A percentile compares a stretch with the other conserved stretches of the same genome.
Evolutionary conservation across 345 rosid species (phyloP).

Genomic region (Limnanthes douglasii): DNA sequence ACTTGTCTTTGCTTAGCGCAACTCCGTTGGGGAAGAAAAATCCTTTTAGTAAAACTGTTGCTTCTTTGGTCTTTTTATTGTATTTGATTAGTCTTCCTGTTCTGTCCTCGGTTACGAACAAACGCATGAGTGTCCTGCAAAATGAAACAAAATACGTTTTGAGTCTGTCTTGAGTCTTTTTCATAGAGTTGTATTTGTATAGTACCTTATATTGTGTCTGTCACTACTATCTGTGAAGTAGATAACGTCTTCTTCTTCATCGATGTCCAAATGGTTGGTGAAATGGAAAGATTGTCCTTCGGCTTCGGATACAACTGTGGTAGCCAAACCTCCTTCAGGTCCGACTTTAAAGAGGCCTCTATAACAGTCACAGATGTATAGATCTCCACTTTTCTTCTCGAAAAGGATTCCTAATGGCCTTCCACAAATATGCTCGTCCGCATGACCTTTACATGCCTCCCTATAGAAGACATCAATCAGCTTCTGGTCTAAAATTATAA

Average conservation of each 20-base stretch:
- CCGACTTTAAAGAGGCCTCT: slow-evolving; percentile 52
- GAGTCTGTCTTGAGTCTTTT: not conserved
- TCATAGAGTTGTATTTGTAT: not conserved
- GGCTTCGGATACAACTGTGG: slow-evolving; percentile 25
- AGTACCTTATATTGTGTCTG: slow-evolving; percentile 37
- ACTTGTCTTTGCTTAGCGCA: slow-evolving; percentile 44
- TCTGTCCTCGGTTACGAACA: slow-evolving; percentile 29
- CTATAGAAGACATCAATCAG: too few relatives aligned
- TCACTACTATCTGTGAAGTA: slow-evolving; percentile 66
- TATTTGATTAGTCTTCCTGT: slow-evolving; percentile 54
- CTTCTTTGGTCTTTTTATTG: slow-evolving; percentile 29
- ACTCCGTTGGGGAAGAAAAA: slow-evolving; percentile 64
- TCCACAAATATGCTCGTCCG: slow-evolving; percentile 48
- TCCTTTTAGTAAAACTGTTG: slow-evolving; percentile 24
- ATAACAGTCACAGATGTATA: slow-evolving; percentile 65
- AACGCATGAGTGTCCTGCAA: slow-evolving; percentile 22
- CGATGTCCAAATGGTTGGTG: slow-evolving; percentile 65
- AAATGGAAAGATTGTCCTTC: slow-evolving; percentile 36
- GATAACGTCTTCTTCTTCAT: slow-evolving; percentile 33
- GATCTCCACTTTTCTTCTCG: slow-evolving; percentile 43
- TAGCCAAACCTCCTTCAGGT: slow-evolving; percentile 48
- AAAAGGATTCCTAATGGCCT: slow-evolving; percentile 66
- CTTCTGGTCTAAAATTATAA: too few relatives aligned
- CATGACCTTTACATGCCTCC: slow-evolving; percentile 29
- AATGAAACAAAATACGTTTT: slow-evolving; percentile 1